phyloP scores from a whole-genome alignment of 2,329 filamentous ascomycete species.

The Exserohilum turcica region DNA sequence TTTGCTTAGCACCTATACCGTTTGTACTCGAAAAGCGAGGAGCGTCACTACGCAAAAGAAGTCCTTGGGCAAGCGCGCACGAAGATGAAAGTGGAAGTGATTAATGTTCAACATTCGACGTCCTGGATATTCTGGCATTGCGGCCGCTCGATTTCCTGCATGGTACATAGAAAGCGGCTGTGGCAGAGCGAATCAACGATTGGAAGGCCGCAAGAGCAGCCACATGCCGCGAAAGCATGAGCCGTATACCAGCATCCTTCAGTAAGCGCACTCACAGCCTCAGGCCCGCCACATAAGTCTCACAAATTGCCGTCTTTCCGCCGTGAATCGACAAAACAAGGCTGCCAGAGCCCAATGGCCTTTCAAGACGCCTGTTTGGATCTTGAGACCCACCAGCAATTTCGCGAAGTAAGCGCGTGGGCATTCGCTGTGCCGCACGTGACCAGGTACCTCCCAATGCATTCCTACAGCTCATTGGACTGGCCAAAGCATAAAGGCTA shows the following conservation, averaged over 20 bases:
- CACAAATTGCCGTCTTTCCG: not conserved
- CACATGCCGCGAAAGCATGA: not conserved
- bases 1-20: slow-evolving; percentile 40
- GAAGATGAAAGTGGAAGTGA: slow-evolving; percentile 33
- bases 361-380: not conserved
- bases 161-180: not conserved
- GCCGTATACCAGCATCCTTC: not conserved
- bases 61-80: slow-evolving; percentile 49
- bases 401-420: not conserved
- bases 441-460: not conserved
- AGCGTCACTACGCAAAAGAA: slow-evolving; percentile 41
- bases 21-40: slow-evolving; percentile 44
- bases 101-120: not conserved
- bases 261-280: not conserved
- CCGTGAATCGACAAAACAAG: not conserved
- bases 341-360: not conserved
- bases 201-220: not conserved
- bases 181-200: not conserved
- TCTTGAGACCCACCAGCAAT: not conserved
- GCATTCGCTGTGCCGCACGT: not conserved
- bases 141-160: not conserved
- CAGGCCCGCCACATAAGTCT: not conserved
- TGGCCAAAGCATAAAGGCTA: slow-evolving; percentile 5
- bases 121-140: not conserved
- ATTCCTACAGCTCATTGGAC: slow-evolving; percentile 5